Evolutionary conservation across 106 monocot species (phyloP).

Genomic region (Agapanthus africanus): DNA sequence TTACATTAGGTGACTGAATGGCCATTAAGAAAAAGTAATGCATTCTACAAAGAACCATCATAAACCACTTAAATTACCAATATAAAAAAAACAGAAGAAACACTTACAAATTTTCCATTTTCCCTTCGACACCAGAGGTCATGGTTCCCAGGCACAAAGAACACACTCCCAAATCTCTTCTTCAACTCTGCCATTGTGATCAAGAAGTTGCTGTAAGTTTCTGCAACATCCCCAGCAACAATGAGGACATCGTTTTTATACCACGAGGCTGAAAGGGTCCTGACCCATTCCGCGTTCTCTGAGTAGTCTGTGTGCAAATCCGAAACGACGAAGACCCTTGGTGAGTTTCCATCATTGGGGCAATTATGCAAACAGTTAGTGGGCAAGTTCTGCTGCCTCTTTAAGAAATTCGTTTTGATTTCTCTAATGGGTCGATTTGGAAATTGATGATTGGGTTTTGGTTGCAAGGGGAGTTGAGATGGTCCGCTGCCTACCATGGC

Average conservation of each 20-base stretch:
- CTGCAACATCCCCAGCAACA: slow-evolving; percentile 77
- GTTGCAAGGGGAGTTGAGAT: no score
- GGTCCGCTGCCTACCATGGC: no score
- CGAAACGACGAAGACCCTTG: slow-evolving; percentile 45
- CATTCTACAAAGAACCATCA: no score
- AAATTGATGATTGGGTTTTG: no score
- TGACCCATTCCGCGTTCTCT: slow-evolving; percentile 73
- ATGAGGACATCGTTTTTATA: slow-evolving; percentile 43
- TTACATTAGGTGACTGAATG: no score
- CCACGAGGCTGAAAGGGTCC: slow-evolving; percentile 23
- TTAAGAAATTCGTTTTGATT: neutral
- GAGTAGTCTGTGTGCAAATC: slow-evolving; percentile 80
- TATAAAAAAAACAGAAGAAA: neutral
- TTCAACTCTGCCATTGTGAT: slow-evolving; percentile 50
- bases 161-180: slow-evolving; percentile 44
- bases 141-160: slow-evolving; percentile 80
- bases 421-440: no score
- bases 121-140: slow-evolving; percentile 79
- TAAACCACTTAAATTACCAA: neutral
- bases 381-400: slow-evolving; percentile 33
- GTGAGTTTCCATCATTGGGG: slow-evolving; percentile 1
- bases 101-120: slow-evolving; percentile 41
- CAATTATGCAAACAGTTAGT: slow-evolving; percentile 25
- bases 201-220: slow-evolving; percentile 51
- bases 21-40: no score